Conservation (phyloP, 129 eudicot genomes). For the Arctium minus region DNA sequence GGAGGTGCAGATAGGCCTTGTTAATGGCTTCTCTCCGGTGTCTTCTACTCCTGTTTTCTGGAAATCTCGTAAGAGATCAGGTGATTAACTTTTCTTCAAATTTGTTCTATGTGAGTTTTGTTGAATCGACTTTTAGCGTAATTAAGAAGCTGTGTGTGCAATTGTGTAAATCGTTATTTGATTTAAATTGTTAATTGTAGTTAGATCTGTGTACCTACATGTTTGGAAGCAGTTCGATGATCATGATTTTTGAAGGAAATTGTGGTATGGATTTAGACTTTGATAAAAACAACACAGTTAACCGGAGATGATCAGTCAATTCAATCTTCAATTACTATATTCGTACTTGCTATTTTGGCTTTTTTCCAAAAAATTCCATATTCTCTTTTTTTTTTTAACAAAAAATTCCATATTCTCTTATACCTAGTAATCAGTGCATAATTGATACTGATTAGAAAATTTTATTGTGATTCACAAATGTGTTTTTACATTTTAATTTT, state of each 20-base stretch:
- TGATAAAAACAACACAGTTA: background rate
- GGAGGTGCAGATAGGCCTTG: slow-evolving; percentile 5
- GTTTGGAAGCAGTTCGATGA: background rate
- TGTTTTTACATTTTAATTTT: background rate
- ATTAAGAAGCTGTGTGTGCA: background rate
- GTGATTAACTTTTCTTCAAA: slow-evolving; percentile 8
- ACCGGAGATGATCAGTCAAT: background rate
- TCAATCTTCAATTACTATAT: background rate
- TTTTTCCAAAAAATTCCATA: background rate
- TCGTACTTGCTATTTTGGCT: background rate
- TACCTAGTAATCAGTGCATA: background rate
- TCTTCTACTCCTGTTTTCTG: slow-evolving; percentile 57
- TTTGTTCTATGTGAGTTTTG: background rate
- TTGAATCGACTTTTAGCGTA: background rate
- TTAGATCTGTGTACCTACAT: slow-evolving; percentile 4
- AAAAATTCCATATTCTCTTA: background rate
- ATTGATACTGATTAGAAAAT: background rate
- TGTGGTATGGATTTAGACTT: background rate
- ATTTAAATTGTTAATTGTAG: background rate
- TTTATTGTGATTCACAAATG: background rate
- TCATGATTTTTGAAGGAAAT: background rate
- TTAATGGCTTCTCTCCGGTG: slow-evolving; percentile 50
- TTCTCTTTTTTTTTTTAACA: background rate
- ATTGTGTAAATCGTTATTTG: background rate
- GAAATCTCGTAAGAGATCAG: slow-evolving; percentile 62